Base-by-base conservation (phyloP, 192 early-diverging fungal species). In the Coemansia sp. region DNA sequence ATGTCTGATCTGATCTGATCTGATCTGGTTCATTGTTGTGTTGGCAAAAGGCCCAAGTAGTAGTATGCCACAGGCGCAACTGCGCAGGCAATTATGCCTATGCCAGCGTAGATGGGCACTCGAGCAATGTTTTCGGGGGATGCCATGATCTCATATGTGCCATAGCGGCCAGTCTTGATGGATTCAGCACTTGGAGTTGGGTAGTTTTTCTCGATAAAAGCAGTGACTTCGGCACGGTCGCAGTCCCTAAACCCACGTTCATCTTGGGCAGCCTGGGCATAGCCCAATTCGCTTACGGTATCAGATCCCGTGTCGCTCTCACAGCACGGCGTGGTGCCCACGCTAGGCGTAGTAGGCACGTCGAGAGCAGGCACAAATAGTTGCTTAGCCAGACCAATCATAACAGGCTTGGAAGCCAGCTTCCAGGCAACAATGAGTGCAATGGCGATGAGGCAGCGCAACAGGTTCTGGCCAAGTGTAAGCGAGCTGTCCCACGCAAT, bases 101-200 rank as follows among this genome's bases (percentile, higher is more conserved):
- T 75, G 33, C 82, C 82, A 10, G 65, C 63, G 47, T 86, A 86
- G 5, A 84, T 81, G 38, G 82, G 78, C 8, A 86, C 66, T 29
- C 85, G 78, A 8, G 82, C 76, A 41, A 86, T 65, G 71, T 83
- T 83, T 41, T 86, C 85, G 8, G 78, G 63, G 6, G 80, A 54
- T 13, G 41, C 55, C 73, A 85, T 85, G 40, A 81, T 41, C 67
- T 67, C 43, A 59, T 85, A 54, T 11, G 75, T 76, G 63, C 84
- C 84, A 51, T 81, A 85, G 52, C 62, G 66, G 11, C 84, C 71
- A 11, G 22, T 22, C 46, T 54, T 65, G 27, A 85, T 72, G 51
- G 52, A 42, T 13, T 43, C 33, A 5, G 57, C 18, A 0, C 76
- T 57, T 10, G 76, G 80, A 3, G 70, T 42, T 16, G n/a, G 46